These are phyloP conservation scores for Dinochytrium kinnereticum DNA, from an alignment of 371 early-diverging fungal species.

Conservation along the genomic window DNA sequence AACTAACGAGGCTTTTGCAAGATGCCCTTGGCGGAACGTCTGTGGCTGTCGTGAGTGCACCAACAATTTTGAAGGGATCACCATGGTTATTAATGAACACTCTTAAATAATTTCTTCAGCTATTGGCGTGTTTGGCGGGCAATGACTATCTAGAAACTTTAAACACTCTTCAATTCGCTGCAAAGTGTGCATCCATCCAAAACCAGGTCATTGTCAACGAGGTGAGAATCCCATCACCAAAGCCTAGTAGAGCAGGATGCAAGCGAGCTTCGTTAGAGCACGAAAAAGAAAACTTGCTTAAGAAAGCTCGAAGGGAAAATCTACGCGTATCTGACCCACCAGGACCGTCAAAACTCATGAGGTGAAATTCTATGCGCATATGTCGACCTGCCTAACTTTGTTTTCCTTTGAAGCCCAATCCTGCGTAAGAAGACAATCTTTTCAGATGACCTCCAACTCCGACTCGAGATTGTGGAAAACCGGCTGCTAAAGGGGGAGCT, in stretches of 20 bases:
- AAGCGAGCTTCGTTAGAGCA: neutral
- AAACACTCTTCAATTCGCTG: neutral
- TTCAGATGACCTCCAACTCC: neutral
- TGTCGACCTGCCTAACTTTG: neutral
- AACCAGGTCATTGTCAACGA: conserved; percentile 1
- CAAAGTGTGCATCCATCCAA: conserved; percentile 9
- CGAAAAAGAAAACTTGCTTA: neutral
- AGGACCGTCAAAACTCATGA: neutral
- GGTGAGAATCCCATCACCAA: neutral
- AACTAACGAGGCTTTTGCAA: conserved; percentile 89
- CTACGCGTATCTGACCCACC: neutral
- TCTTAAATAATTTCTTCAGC: neutral
- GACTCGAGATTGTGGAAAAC: neutral
- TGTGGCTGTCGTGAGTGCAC: conserved; percentile 68
- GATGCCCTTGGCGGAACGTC: conserved; percentile 57
- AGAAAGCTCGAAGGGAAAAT: neutral
- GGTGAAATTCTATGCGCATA: neutral
- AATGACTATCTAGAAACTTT: conserved; percentile 2
- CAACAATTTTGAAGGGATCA: too few relatives aligned
- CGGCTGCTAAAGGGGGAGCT: neutral
- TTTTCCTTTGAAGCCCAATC: neutral
- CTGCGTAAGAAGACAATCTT: neutral
- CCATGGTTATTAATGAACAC: too few relatives aligned
- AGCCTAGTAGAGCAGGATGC: neutral
- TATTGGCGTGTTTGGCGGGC: neutral